Evolutionary conservation across 108 stramenopile genomes (phyloP).

Genomic region (Stephanodiscus triporus): DNA sequence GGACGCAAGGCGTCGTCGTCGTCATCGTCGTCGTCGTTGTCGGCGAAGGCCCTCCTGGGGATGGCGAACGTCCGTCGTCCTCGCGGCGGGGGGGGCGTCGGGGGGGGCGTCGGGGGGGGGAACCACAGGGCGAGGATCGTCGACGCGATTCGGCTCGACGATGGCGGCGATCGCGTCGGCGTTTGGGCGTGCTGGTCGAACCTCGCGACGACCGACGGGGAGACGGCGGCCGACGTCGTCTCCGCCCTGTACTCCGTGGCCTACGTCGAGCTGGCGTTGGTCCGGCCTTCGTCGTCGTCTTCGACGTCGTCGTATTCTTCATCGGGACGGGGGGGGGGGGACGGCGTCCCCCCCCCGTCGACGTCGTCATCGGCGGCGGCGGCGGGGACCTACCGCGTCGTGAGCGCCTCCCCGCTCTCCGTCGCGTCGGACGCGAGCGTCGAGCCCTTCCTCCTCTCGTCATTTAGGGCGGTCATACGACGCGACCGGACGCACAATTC

Average conservation of each 20-base stretch:
- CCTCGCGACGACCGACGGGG: too few relatives aligned
- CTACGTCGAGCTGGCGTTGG: conserved; percentile 9
- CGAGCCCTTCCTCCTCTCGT: not conserved
- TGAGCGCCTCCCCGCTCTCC: too few relatives aligned
- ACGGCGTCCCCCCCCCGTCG: too few relatives aligned
- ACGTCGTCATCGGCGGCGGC: too few relatives aligned
- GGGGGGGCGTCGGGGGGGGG: not conserved
- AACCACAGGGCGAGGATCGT: not conserved
- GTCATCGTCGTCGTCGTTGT: not conserved
- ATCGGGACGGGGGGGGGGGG: too few relatives aligned
- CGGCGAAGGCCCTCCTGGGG: conserved; percentile 20
- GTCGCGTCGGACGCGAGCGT: too few relatives aligned
- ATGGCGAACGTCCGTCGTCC: conserved; percentile 14
- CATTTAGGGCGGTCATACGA: not conserved
- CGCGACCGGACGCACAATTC: too few relatives aligned
- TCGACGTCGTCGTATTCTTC: not conserved
- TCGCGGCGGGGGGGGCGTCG: not conserved
- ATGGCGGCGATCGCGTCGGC: conserved; percentile 6
- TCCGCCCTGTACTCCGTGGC: conserved; percentile 23
- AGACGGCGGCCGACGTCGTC: not conserved
- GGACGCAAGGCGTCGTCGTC: not conserved
- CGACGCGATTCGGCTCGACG: not conserved
- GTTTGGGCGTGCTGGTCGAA: conserved; percentile 33
- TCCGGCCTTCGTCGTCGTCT: not conserved
- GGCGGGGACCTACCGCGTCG: too few relatives aligned